Evolutionary conservation across 1,139 yeast genomes (phyloP), one percentile per base, ranked within the genome.

Genomic region (Lizanozyma gosingica): DNA sequence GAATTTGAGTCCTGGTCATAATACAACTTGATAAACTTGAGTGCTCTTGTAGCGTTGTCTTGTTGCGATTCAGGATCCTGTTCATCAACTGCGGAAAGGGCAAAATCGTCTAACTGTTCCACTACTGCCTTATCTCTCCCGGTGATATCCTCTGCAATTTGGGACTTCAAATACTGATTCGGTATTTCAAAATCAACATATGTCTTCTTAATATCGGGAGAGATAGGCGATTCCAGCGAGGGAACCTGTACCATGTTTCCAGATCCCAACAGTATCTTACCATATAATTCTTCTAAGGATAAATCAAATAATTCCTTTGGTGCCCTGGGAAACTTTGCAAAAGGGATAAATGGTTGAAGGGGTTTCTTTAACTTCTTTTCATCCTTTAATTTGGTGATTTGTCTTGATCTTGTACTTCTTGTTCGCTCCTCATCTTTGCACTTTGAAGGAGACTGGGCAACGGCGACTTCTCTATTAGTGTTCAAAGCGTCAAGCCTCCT

Each of bases 131-230:
- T 47, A 37, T 60, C 65, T 43, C 56, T 54, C 4, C 51, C 54
- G 29, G 61, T 57, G 22, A 59, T 45, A 37, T 52, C 48, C 15
- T 53, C 52, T 33, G 46, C 50, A 15, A 49, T 51, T 40, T 48
- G 53, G 29, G 58, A 45, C 45, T 59, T 62, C 17, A 63, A 50
- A 43, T 48, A 57, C 42, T 60, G 54, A 37, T 56, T 53, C 4
- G 71, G 69, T 32, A 67, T 63, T 17, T 50, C 50, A 39, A 65
- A 63, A 40, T 62, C 57, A 4, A 62, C 55, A 36, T 50, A 51
- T 40, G 16, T 46, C 45, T 14, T 42, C 46, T 15, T 44, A 6
- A 22, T 22, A 6, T 40, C 15, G 11, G 29, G 29, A 6, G 11
- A 22, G 11, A 22, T 22, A 6, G 29, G 29, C 14, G 37, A 17